These are phyloP conservation scores for Pouteria glomerata DNA, from an alignment of 148 eudicot genomes.

Conservation along the genomic window DNA sequence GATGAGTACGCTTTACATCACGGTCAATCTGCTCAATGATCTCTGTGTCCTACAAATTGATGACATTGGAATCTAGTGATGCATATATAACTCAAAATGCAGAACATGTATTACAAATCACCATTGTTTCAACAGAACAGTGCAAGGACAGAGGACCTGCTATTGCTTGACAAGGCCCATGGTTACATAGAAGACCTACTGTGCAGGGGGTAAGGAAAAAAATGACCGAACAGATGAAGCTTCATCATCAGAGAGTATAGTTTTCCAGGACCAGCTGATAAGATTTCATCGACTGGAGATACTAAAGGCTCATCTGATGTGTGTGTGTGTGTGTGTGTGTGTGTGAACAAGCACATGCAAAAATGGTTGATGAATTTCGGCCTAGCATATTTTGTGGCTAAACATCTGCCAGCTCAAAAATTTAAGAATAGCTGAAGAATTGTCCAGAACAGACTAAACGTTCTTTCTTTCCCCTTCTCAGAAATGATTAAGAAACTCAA, in stretches of 20 bases:
- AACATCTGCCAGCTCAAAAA: background rate
- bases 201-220: no score
- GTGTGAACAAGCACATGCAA: no score
- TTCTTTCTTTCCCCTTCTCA: background rate
- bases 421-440: background rate
- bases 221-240: conserved; percentile 5
- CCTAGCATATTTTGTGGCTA: background rate
- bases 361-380: background rate
- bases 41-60: conserved; percentile 69
- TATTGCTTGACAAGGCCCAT: background rate
- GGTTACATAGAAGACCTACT: background rate
- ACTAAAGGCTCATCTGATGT: background rate
- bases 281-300: background rate
- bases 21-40: conserved; percentile 94
- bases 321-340: background rate
- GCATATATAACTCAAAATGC: background rate
- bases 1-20: conserved; percentile 97
- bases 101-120: background rate
- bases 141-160: background rate
- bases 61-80: background rate
- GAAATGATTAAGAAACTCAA: background rate
- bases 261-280: background rate
- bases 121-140: background rate
- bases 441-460: background rate
- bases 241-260: background rate